Conservation (phyloP, 805 yeast species). For the Cyberlindnera euphorbiiphila region DNA sequence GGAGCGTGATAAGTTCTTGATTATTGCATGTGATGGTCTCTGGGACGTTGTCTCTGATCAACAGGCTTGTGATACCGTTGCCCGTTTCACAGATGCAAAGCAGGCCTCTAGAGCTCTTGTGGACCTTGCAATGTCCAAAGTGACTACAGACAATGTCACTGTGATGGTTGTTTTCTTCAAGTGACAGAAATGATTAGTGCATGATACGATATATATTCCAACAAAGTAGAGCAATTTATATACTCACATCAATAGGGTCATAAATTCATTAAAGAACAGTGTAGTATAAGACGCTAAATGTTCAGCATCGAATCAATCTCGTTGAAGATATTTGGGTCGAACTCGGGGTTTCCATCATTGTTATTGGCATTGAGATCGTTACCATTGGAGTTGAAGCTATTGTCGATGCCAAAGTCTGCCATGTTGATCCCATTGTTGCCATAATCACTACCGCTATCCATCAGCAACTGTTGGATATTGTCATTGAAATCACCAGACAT, state of each 20-base stretch:
- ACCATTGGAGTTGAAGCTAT: not conserved
- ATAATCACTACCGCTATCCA: conserved; percentile 14
- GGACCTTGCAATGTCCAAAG: conserved; percentile 66
- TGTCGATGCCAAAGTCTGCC: conserved; percentile 7
- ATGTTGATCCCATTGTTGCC: conserved; percentile 7
- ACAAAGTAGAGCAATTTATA: no score
- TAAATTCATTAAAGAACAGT: not conserved
- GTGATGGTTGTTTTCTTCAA: conserved; percentile 71
- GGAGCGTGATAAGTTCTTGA: conserved; percentile 67
- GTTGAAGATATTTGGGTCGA: conserved; percentile 23
- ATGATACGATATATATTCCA: conserved; percentile 4
- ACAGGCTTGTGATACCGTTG: conserved; percentile 72
- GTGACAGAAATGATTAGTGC: conserved; percentile 1
- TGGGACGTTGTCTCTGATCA: conserved; percentile 94
- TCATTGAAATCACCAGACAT: conserved; percentile 25
- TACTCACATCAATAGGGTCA: no score
- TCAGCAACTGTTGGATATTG: conserved; percentile 22
- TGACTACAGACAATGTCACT: conserved; percentile 88
- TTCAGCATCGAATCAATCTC: conserved; percentile 27
- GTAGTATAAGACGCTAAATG: conserved; percentile 7
- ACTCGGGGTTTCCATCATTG: conserved; percentile 4
- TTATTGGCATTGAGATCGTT: conserved; percentile 3
- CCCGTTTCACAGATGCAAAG: conserved; percentile 51
- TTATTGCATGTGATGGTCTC: conserved; percentile 92
- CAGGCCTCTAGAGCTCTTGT: conserved; percentile 66